phyloP scores from a whole-genome alignment of 1,139 yeast genomes.

The Kodamaea arcana region DNA sequence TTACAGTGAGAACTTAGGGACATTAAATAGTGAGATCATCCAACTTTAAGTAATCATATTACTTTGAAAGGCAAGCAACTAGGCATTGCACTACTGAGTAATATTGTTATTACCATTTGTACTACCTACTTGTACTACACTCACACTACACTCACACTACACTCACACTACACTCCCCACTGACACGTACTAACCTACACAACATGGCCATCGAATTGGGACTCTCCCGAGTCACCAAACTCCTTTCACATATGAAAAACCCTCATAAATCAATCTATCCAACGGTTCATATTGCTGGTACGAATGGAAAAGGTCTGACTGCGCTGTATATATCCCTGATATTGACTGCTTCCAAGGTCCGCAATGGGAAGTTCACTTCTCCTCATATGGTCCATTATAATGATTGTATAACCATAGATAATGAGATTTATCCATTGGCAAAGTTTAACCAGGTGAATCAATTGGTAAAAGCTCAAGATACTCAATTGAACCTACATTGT shows the following conservation, averaged over 20 bases:
- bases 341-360: constrained; percentile 43
- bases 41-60: too few relatives aligned
- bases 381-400: constrained; percentile 74
- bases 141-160: too few relatives aligned
- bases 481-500: constrained; percentile 48
- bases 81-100: too few relatives aligned
- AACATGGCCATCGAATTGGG: constrained; percentile 54
- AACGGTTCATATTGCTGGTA: constrained; percentile 85
- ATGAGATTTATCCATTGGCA: constrained; percentile 45
- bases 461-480: constrained; percentile 34
- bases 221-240: constrained; percentile 51
- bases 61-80: too few relatives aligned
- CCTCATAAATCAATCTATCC: constrained; percentile 59
- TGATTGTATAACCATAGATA: constrained; percentile 71
- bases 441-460: constrained; percentile 46
- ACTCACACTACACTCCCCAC: too few relatives aligned
- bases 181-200: too few relatives aligned
- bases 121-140: too few relatives aligned
- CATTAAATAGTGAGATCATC: too few relatives aligned
- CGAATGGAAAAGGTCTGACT: constrained; percentile 93
- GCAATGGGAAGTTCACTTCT: constrained; percentile 78
- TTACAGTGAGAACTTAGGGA: too few relatives aligned
- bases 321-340: constrained; percentile 72
- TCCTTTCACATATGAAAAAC: constrained; percentile 59
- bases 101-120: too few relatives aligned